These are phyloP conservation scores for Gynandropsis gynandra DNA, from an alignment of 345 rosid genomes.

Conservation along the genomic window DNA sequence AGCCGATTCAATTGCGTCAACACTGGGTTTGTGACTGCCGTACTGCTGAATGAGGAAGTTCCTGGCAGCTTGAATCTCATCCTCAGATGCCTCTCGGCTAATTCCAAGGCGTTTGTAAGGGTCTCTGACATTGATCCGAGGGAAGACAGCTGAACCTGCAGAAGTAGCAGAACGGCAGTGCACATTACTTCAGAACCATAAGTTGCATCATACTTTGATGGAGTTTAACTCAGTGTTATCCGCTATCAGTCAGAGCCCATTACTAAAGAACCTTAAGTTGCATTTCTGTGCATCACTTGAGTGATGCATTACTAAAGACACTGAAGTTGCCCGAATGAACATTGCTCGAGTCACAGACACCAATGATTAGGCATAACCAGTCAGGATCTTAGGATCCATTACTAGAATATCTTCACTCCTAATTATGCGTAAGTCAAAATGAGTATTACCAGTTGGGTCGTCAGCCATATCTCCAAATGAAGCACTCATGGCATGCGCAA, in stretches of 20 bases:
- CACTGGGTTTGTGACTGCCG: conserved; percentile 80
- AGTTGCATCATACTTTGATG: too few relatives aligned
- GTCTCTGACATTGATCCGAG: conserved; percentile 71
- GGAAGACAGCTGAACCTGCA: conserved; percentile 55
- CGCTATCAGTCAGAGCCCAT: neutral
- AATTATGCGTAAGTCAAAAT: neutral
- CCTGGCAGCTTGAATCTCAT: conserved; percentile 89
- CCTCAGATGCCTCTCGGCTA: conserved; percentile 90
- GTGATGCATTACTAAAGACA: neutral
- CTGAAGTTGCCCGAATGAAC: neutral
- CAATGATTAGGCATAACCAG: neutral
- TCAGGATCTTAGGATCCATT: neutral
- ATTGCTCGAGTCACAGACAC: neutral
- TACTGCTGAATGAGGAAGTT: conserved; percentile 75
- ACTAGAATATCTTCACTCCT: conserved; percentile 4
- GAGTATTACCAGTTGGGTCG: conserved; percentile 41
- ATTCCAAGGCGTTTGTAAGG: conserved; percentile 90
- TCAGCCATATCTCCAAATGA: conserved; percentile 58
- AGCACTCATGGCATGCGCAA: conserved; percentile 68
- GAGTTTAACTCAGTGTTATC: neutral
- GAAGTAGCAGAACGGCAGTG: conserved; percentile 11
- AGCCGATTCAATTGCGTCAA: conserved; percentile 87
- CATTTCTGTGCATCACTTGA: neutral
- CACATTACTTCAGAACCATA: neutral
- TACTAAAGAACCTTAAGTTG: neutral